phyloP scores from a whole-genome alignment of 441 rosid genomes.

The Sinapis alba region DNA sequence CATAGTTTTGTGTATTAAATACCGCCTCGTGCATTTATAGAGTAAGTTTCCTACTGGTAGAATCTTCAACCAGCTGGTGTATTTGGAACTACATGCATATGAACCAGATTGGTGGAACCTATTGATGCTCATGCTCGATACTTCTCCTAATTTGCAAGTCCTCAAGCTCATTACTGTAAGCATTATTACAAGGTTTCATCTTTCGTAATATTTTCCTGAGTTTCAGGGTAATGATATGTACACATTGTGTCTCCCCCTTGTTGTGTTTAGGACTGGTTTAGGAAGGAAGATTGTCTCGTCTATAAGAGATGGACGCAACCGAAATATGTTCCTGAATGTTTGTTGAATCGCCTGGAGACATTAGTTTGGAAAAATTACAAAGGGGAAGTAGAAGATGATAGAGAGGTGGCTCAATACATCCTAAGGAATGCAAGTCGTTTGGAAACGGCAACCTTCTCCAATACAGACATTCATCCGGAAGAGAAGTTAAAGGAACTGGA shows the following conservation, averaged over 20 bases:
- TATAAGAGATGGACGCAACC: neutral
- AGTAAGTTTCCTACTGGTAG: neutral
- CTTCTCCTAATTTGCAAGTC: neutral
- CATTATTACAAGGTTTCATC: neutral
- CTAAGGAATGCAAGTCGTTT: neutral
- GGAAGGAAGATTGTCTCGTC: neutral
- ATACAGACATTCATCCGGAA: neutral
- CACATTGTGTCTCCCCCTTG: neutral
- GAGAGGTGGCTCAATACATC: neutral
- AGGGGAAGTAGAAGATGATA: neutral
- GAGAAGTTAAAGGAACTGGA: neutral
- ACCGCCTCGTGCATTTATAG: neutral
- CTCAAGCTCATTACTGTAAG: neutral
- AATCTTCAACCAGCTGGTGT: slow-evolving; percentile 7
- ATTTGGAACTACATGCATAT: neutral
- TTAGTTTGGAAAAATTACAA: neutral
- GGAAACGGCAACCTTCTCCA: neutral
- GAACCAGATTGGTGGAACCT: neutral
- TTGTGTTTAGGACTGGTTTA: neutral
- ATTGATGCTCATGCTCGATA: neutral
- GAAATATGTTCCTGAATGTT: neutral
- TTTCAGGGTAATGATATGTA: neutral
- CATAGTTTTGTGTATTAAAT: neutral
- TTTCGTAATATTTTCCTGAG: neutral
- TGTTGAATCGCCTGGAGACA: neutral